These are phyloP conservation scores for Fusarium brachygibbosum DNA, from an alignment of 2,329 filamentous ascomycete genomes.

Conservation along the genomic window DNA sequence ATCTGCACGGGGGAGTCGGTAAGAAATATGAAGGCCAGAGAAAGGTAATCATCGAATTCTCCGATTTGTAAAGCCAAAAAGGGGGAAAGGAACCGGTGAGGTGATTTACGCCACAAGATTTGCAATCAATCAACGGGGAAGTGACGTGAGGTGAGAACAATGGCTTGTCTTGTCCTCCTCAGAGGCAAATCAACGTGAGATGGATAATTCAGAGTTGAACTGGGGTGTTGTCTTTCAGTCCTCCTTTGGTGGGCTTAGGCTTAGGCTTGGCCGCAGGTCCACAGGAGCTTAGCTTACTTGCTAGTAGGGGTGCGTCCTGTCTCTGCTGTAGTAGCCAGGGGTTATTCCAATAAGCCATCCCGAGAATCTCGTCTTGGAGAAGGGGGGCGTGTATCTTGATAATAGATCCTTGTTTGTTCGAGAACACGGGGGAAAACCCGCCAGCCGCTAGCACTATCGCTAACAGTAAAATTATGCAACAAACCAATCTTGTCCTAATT, in stretches of 20 bases:
- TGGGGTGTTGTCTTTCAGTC: slow-evolving; percentile 24
- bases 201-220: background rate
- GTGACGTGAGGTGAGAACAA: slow-evolving; percentile 40
- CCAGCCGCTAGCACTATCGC: background rate
- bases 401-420: slow-evolving; percentile 11
- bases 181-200: slow-evolving; percentile 4
- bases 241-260: slow-evolving; percentile 24
- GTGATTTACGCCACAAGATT: slow-evolving; percentile 49
- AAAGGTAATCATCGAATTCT: slow-evolving; percentile 24
- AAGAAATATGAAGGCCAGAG: slow-evolving; percentile 28
- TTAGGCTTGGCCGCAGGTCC: slow-evolving; percentile 17
- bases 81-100: slow-evolving; percentile 42
- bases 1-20: slow-evolving; percentile 35
- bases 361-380: slow-evolving; percentile 11
- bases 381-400: slow-evolving; percentile 16
- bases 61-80: slow-evolving; percentile 31
- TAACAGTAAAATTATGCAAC: slow-evolving; percentile 19
- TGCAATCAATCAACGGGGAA: slow-evolving; percentile 34
- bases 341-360: slow-evolving; percentile 41
- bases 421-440: slow-evolving; percentile 20
- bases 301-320: slow-evolving; percentile 24
- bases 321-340: slow-evolving; percentile 26
- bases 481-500: slow-evolving; percentile 29
- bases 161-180: slow-evolving; percentile 17
- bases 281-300: slow-evolving; percentile 16